Evolutionary conservation across 177 flowering plant genomes (phyloP).

Genomic region (Vitis hybrid): DNA sequence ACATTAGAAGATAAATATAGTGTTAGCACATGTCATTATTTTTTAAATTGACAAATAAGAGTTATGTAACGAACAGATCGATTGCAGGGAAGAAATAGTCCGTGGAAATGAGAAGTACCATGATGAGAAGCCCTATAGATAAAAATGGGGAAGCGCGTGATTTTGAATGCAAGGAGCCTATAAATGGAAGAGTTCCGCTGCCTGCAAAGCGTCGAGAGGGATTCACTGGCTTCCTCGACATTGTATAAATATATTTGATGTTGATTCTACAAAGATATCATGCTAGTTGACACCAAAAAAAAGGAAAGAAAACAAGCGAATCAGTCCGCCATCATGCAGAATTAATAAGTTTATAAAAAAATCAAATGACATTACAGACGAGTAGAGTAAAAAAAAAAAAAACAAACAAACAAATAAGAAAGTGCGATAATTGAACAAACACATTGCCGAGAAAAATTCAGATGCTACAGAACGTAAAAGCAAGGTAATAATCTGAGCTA

Average conservation of each 20-base stretch:
- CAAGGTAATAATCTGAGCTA: too few relatives aligned
- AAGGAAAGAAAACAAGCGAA: not conserved
- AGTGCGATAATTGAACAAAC: not conserved
- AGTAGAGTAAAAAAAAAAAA: not conserved
- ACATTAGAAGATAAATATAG: not conserved
- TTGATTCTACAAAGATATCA: not conserved
- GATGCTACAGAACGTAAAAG: too few relatives aligned
- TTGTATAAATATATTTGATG: conserved; percentile 10
- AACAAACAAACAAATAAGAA: not conserved
- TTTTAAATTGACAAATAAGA: not conserved
- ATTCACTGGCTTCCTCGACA: conserved; percentile 38
- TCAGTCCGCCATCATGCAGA: not conserved
- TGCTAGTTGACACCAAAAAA: not conserved
- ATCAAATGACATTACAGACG: not conserved
- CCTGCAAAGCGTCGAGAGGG: conserved; percentile 33
- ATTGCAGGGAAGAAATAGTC: not conserved
- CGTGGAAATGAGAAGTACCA: conserved; percentile 13
- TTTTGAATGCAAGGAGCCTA: conserved; percentile 17
- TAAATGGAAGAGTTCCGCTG: conserved; percentile 12
- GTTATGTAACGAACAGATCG: not conserved
- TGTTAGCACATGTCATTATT: not conserved
- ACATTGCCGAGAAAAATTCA: too few relatives aligned
- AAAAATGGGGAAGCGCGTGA: conserved; percentile 29
- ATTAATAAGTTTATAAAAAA: not conserved
- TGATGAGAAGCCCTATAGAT: conserved; percentile 25